Evolutionary conservation across 2,329 filamentous ascomycete genomes (phyloP).

Genomic region (Talaromyces albobiverticillius): DNA sequence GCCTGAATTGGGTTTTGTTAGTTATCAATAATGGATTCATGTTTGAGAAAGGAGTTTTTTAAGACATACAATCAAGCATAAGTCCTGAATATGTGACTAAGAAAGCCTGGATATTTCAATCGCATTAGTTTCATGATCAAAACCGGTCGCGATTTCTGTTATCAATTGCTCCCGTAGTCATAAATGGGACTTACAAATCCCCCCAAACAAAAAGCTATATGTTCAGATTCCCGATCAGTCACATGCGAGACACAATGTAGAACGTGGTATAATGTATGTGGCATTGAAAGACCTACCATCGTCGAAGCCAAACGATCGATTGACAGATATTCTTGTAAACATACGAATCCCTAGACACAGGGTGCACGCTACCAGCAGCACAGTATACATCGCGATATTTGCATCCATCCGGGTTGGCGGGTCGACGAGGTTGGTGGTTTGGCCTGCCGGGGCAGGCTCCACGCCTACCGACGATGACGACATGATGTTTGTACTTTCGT

Average conservation of each 20-base stretch:
- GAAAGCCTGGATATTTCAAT: not conserved
- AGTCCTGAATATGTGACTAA: slow-evolving; percentile 2
- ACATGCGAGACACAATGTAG: no score
- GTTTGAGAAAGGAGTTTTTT: no score
- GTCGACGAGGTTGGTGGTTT: not conserved
- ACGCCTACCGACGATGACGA: not conserved
- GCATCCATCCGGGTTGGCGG: not conserved
- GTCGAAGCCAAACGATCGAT: slow-evolving; percentile 1
- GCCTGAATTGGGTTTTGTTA: not conserved
- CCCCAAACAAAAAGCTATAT: slow-evolving; percentile 2
- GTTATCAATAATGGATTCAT: not conserved
- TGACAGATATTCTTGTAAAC: not conserved
- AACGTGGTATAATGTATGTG: not conserved
- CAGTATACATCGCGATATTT: slow-evolving; percentile 6
- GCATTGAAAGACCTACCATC: not conserved
- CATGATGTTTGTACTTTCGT: not conserved
- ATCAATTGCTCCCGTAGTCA: not conserved
- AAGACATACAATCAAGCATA: slow-evolving; percentile 1
- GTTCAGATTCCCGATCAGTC: no score
- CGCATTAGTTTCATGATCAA: not conserved
- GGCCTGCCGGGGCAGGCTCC: slow-evolving; percentile 1
- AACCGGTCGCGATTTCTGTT: not conserved
- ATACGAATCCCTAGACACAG: not conserved
- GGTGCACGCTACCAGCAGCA: not conserved
- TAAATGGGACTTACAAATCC: not conserved